Base-by-base conservation (phyloP, 1,284 basidiomycete genomes). In the Sporisorium reilianum region DNA sequence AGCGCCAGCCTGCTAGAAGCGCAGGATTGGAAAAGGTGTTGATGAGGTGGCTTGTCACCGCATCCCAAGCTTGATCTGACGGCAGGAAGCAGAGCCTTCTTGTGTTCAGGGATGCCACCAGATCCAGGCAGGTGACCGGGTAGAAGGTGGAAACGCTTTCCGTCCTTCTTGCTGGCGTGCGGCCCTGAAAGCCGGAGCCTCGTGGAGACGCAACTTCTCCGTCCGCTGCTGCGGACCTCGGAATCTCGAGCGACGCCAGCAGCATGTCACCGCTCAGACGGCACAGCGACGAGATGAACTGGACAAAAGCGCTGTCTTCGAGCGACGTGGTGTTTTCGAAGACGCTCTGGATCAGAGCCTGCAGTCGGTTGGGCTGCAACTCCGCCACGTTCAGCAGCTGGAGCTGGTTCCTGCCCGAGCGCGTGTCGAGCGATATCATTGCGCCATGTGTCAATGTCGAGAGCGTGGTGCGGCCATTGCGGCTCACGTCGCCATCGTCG, bases 21-120 rank as follows among this genome's bases (percentile, higher is more conserved):
- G 86, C 86, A 0, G 88, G 82, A 49, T 91, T 89, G 32, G 91
- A 88, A 11, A 93, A 87, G 16, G 95, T 89, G 20, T 88, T 89
- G 5, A 95, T 87, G 0, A 98, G 88, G 81, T 97, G 94, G 0
- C 86, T 87, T 0, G 91, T 93, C 55, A 92, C 90, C 0, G 90
- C 88, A 48, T 91, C 88, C 95, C 95, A 98, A 7, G 92, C 94
- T n/a, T 94, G 87, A 20, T 90, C 89, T 0, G 93, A 90, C 9
- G 91, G 89, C 5, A 90, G 88, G 67, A 90, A 91, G 42, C 95
- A 91, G 26, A 99, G 88, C 5, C 96, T 90, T 76, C 91, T 89
- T 16, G 95, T 90, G 81, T 98, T 98, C 56, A 93, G 88, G 56
- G 90, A 87, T 0, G 91, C 88, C 2, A 97, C 91, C 0, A 89